These are phyloP conservation scores for Globisporangium iwayamae DNA, from an alignment of 352 stramenopile genomes.

Conservation along the genomic window DNA sequence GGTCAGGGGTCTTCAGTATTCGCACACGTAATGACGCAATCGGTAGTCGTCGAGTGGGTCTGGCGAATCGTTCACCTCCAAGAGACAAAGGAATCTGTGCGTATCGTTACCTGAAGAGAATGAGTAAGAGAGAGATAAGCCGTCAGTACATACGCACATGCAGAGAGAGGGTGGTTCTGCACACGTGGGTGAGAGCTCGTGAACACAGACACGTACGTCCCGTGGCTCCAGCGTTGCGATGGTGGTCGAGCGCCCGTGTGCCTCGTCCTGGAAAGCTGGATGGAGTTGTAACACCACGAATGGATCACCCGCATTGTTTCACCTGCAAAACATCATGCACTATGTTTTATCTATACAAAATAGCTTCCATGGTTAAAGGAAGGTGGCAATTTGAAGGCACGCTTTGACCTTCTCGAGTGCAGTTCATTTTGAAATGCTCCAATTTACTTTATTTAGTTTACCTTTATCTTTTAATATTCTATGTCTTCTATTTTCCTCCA, in stretches of 20 bases:
- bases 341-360: neutral
- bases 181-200: neutral
- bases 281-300: slow-evolving; percentile 6
- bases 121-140: neutral
- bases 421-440: neutral
- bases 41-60: neutral
- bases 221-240: slow-evolving; percentile 4
- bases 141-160: neutral
- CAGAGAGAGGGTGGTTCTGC: neutral
- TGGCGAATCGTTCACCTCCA: neutral
- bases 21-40: slow-evolving; percentile 1
- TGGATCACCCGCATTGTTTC: slow-evolving; percentile 1
- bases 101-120: neutral
- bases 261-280: neutral
- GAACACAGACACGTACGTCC: neutral
- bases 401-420: neutral
- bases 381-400: neutral
- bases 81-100: neutral
- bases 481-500: slow-evolving; percentile 3
- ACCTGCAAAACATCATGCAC: neutral
- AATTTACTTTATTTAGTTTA: neutral
- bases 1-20: neutral
- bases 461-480: neutral
- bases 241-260: slow-evolving; percentile 1
- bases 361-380: neutral